Evolutionary conservation across 192 early-diverging fungal species (phyloP).

Genomic region (Rhizoclosmatium globosum): DNA sequence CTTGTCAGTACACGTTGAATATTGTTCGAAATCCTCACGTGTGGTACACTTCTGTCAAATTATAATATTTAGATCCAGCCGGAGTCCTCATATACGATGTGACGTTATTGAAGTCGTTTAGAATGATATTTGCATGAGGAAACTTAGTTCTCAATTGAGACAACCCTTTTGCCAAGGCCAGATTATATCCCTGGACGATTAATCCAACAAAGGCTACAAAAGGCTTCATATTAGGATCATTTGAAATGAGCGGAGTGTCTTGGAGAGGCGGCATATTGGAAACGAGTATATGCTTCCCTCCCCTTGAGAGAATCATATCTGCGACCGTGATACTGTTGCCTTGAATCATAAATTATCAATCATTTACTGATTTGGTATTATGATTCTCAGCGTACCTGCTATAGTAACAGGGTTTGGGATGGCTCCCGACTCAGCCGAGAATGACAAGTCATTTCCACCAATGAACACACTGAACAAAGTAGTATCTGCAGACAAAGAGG

Average conservation of each 20-base stretch:
- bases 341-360: background rate
- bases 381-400: background rate
- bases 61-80: background rate
- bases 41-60: too few species aligned
- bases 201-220: background rate
- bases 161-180: background rate
- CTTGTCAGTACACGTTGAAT: background rate
- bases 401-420: background rate
- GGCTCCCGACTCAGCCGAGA: background rate
- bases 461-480: slow-evolving; percentile 15
- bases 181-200: background rate
- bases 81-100: background rate
- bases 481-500: background rate
- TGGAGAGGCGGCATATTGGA: slow-evolving; percentile 8
- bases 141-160: slow-evolving; percentile 9
- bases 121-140: background rate
- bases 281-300: slow-evolving; percentile 1
- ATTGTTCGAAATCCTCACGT: too few species aligned
- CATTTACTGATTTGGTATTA: too few species aligned
- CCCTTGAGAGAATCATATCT: background rate
- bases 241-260: background rate
- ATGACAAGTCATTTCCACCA: slow-evolving; percentile 18
- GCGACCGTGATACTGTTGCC: background rate
- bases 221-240: too few species aligned
- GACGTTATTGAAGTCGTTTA: background rate